Evolutionary conservation across 2,329 filamentous ascomycete genomes (phyloP).

Genomic region (Neopestalotiopsis sp.): DNA sequence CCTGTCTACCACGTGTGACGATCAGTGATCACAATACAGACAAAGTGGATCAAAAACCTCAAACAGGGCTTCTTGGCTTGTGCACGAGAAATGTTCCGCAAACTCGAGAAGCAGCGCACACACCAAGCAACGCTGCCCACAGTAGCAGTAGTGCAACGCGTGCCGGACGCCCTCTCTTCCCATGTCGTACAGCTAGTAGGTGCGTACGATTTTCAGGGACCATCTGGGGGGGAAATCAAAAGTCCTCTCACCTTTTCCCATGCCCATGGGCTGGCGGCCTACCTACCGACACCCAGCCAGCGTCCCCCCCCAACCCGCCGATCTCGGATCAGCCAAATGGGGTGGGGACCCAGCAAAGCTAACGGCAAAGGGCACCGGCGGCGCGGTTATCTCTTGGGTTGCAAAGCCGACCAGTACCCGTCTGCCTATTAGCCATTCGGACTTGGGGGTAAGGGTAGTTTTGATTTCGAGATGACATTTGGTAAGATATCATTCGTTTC

Average conservation of each 20-base stretch:
- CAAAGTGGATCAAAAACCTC: not conserved
- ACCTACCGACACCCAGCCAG: not conserved
- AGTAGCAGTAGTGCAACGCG: not conserved
- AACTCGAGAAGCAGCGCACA: not conserved
- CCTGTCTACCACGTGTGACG: not conserved
- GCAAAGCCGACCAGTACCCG: constrained; percentile 1
- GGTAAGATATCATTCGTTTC: constrained; percentile 2
- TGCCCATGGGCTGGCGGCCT: too few relatives aligned
- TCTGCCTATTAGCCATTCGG: not conserved
- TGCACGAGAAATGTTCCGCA: not conserved
- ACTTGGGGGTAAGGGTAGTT: not conserved
- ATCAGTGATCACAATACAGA: not conserved
- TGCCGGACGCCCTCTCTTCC: not conserved
- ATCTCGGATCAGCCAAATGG: constrained; percentile 1
- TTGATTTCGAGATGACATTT: constrained; percentile 1
- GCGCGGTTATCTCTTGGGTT: not conserved
- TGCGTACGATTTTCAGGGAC: not conserved
- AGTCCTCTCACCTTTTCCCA: not conserved
- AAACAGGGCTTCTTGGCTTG: not conserved
- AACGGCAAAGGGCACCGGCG: not conserved
- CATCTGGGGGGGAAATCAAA: not conserved
- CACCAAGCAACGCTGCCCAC: not conserved
- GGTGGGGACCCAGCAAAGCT: not conserved
- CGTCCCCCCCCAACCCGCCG: not conserved
- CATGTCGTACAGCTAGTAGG: not conserved